Percentiles rank a stretch among this genome's conserved stretches.
Evolutionary conservation across 345 rosid species (phyloP).

Genomic region (Arabidopsis suecica): DNA sequence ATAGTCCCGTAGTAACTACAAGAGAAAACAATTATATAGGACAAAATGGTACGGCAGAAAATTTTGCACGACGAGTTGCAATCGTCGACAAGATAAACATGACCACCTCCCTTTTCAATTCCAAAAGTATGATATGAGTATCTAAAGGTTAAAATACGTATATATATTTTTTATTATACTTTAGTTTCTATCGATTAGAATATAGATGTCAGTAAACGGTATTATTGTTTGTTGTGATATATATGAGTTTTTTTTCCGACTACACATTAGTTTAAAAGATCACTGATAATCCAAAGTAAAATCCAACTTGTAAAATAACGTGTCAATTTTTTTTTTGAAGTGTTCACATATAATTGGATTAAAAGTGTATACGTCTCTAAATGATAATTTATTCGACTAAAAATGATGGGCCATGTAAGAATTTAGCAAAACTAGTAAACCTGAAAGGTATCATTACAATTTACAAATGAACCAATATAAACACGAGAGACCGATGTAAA

Average conservation of each 20-base stretch:
- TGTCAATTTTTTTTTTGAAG: background rate
- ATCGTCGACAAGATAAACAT: constrained; percentile 33
- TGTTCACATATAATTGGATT: background rate
- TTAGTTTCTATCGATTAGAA: background rate
- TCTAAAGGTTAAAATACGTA: background rate
- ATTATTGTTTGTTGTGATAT: background rate
- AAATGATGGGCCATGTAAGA: background rate
- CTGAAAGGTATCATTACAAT: background rate
- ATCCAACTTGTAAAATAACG: background rate
- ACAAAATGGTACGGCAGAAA: constrained; percentile 35
- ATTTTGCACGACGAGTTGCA: constrained; percentile 6
- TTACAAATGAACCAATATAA: background rate
- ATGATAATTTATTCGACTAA: background rate
- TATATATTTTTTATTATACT: background rate
- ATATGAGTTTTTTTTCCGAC: too few relatives aligned
- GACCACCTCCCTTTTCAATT: constrained; percentile 28
- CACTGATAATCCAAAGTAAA: too few relatives aligned
- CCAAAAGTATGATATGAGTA: background rate
- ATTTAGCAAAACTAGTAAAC: constrained; percentile 3
- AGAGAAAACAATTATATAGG: constrained; percentile 8
- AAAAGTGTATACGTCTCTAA: constrained; percentile 1
- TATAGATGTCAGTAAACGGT: too few relatives aligned
- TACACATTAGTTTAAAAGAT: too few relatives aligned
- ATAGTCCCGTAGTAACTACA: background rate
- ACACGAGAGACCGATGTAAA: background rate